phyloP scores from a whole-genome alignment of 768 basidiomycete species.

The Suillus cothurnatus region DNA sequence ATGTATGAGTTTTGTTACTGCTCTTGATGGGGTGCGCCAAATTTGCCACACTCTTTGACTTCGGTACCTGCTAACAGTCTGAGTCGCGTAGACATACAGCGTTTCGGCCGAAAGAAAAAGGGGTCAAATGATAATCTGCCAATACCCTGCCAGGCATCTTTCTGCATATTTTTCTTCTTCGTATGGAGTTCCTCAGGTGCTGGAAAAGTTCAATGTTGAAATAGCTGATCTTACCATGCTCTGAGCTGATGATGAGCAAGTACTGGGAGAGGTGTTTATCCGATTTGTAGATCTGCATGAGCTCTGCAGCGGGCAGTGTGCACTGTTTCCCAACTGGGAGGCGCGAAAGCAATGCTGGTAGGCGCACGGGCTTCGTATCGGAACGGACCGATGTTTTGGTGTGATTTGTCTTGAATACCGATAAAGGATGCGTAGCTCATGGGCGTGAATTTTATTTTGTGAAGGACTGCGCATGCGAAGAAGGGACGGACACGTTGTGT shows the following conservation, averaged over 20 bases:
- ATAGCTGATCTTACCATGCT: conserved; percentile 84
- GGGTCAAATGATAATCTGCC: background rate
- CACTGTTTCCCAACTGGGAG: conserved; percentile 76
- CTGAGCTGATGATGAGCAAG: conserved; percentile 94
- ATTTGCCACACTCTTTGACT: background rate
- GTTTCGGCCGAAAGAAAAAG: background rate
- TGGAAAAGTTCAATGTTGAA: background rate
- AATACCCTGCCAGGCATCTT: background rate
- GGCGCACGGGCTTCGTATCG: conserved; percentile 82
- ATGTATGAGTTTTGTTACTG: conserved; percentile 71
- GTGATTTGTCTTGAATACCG: conserved; percentile 98
- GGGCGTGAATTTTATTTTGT: conserved; percentile 85
- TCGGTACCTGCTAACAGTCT: conserved; percentile 38
- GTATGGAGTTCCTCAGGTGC: background rate
- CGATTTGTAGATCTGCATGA: conserved; percentile 93
- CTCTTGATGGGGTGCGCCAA: conserved; percentile 37
- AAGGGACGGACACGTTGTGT: conserved; percentile 82
- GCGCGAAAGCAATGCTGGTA: conserved; percentile 88
- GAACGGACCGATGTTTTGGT: conserved; percentile 97
- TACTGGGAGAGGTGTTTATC: conserved; percentile 91
- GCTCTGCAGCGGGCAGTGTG: conserved; percentile 88
- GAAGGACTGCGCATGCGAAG: conserved; percentile 88
- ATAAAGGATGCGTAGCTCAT: conserved; percentile 95
- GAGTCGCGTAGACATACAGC: conserved; percentile 3
- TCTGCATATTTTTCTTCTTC: background rate